Evolutionary conservation across 768 basidiomycete species (phyloP).

Genomic region (Austroboletus eburneus): DNA sequence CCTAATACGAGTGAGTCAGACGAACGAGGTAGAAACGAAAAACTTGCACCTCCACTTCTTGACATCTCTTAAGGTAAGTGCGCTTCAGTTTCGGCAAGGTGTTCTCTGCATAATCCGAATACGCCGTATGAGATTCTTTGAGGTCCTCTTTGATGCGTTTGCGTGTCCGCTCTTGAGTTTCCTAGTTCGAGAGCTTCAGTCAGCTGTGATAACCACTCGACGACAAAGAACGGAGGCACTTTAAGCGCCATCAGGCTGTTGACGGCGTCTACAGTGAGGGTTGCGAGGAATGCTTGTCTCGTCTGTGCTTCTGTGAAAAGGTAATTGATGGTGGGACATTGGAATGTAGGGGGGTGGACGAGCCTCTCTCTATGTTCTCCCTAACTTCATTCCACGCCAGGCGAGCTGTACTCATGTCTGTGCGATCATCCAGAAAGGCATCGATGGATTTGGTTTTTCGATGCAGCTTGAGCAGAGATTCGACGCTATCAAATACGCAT

Average conservation of each 20-base stretch:
- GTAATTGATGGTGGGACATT: slow-evolving; percentile 1
- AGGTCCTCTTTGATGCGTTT: slow-evolving; percentile 90
- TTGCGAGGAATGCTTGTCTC: slow-evolving; percentile 71
- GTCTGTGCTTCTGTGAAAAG: slow-evolving; percentile 67
- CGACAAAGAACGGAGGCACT: slow-evolving; percentile 36
- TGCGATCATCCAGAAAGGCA: slow-evolving; percentile 65
- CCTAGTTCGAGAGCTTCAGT: slow-evolving; percentile 39
- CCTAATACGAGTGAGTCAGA: slow-evolving; percentile 39
- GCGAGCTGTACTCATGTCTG: slow-evolving; percentile 59
- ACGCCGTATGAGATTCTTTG: slow-evolving; percentile 70
- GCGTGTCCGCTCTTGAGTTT: slow-evolving; percentile 87
- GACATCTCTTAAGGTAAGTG: slow-evolving; percentile 77
- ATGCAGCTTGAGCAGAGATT: slow-evolving; percentile 70
- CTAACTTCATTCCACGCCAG: slow-evolving; percentile 80
- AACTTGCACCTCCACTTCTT: slow-evolving; percentile 71
- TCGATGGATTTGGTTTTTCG: slow-evolving; percentile 69
- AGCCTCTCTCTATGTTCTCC: slow-evolving; percentile 82
- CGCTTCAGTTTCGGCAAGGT: slow-evolving; percentile 79
- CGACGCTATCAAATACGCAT: slow-evolving; percentile 47
- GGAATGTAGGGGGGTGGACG: slow-evolving; percentile 11
- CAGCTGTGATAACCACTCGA: neutral
- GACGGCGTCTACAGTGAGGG: slow-evolving; percentile 71
- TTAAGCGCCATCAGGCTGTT: slow-evolving; percentile 62
- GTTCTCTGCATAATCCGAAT: slow-evolving; percentile 77
- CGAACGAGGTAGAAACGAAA: slow-evolving; percentile 1